These are phyloP conservation scores for Sutorius eximius DNA, from an alignment of 1,284 basidiomycete genomes.

Conservation along the genomic window DNA sequence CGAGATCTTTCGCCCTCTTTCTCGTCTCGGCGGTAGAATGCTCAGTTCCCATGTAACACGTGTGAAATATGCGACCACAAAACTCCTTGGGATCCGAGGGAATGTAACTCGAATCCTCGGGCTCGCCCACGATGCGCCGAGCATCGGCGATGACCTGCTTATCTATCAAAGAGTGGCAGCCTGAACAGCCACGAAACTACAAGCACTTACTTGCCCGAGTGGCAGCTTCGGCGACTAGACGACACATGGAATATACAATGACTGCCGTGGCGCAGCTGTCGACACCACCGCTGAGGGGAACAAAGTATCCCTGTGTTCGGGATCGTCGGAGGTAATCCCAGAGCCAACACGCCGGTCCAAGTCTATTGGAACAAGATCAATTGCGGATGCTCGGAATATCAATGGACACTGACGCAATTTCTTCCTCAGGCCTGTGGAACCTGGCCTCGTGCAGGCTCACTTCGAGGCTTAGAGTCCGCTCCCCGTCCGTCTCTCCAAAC, in stretches of 20 bases:
- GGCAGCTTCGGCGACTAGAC: slow-evolving; percentile 80
- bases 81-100: slow-evolving; percentile 89
- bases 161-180: slow-evolving; percentile 46
- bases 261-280: slow-evolving; percentile 96
- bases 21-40: slow-evolving; percentile 91
- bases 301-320: slow-evolving; percentile 91
- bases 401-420: slow-evolving; percentile 78
- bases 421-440: slow-evolving; percentile 92
- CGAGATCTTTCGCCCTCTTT: slow-evolving; percentile 81
- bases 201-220: slow-evolving; percentile 59
- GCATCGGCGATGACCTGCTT: slow-evolving; percentile 90
- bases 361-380: slow-evolving; percentile 44
- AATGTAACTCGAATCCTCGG: slow-evolving; percentile 76
- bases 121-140: slow-evolving; percentile 83
- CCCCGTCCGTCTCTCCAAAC: slow-evolving; percentile 54
- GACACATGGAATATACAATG: slow-evolving; percentile 96
- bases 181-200: not conserved
- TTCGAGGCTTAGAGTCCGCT: slow-evolving; percentile 51
- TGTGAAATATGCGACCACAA: slow-evolving; percentile 87
- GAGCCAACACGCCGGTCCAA: slow-evolving; percentile 98
- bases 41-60: slow-evolving; percentile 99
- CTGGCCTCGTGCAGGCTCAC: slow-evolving; percentile 54
- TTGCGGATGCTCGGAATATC: not conserved
- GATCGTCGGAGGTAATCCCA: slow-evolving; percentile 99
- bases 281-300: slow-evolving; percentile 97